A percentile compares a stretch with the other conserved stretches of the same genome.
phyloP scores from a whole-genome alignment of 2,329 filamentous ascomycete species.

The Cercospora zeina region DNA sequence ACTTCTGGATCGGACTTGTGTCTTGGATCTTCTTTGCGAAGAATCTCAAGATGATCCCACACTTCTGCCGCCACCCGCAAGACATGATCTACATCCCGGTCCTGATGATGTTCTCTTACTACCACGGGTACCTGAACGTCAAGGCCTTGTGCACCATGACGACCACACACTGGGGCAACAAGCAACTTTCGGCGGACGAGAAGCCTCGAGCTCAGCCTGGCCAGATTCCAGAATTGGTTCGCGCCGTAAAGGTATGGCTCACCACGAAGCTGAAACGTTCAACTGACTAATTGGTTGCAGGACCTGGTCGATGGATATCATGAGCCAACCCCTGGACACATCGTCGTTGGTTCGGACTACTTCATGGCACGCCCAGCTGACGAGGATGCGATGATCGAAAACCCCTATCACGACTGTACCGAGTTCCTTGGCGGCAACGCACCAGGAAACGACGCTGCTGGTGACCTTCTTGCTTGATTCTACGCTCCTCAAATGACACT shows the following conservation, averaged over 20 bases:
- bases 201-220: constrained; percentile 23
- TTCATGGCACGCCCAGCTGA: constrained; percentile 16
- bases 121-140: constrained; percentile 60
- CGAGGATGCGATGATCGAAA: constrained; percentile 1
- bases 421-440: background rate
- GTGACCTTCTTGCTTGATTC: background rate
- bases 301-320: constrained; percentile 14
- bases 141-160: constrained; percentile 54
- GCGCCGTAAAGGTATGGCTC: constrained; percentile 18
- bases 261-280: background rate
- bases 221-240: constrained; percentile 28
- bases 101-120: constrained; percentile 58
- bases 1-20: constrained; percentile 25
- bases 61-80: constrained; percentile 54
- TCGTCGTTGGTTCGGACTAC: constrained; percentile 28
- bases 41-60: constrained; percentile 57
- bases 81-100: constrained; percentile 55
- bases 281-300: constrained; percentile 15
- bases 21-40: constrained; percentile 59
- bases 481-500: background rate
- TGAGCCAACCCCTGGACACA: constrained; percentile 23
- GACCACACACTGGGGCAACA: constrained; percentile 38
- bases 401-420: background rate
- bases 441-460: background rate
- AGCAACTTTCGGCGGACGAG: constrained; percentile 33